Conservation (phyloP, 129 eudicot genomes). For the Deinandra increscens region DNA sequence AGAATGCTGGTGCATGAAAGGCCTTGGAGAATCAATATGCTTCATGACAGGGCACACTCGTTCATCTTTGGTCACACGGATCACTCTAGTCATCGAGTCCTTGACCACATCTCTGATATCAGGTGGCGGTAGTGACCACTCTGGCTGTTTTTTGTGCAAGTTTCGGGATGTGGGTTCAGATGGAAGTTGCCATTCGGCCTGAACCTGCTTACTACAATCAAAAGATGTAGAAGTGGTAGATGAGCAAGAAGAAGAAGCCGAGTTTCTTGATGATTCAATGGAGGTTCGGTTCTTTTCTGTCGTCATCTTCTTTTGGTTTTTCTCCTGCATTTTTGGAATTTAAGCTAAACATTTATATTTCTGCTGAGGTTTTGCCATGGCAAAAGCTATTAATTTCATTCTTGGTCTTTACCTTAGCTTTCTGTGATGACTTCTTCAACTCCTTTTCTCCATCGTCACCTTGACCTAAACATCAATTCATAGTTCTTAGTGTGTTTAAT, state of each 20-base stretch:
- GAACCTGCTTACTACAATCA: slow-evolving; percentile 31
- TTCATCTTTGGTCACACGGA: slow-evolving; percentile 43
- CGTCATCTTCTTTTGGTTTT: slow-evolving; percentile 30
- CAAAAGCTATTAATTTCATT: slow-evolving; percentile 7
- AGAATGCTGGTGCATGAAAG: slow-evolving; percentile 32
- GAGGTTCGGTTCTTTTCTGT: slow-evolving; percentile 48
- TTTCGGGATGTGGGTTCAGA: slow-evolving; percentile 40
- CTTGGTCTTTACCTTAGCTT: slow-evolving; percentile 36
- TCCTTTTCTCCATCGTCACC: slow-evolving; percentile 38
- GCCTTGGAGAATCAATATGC: slow-evolving; percentile 94
- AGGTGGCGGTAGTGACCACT: slow-evolving; percentile 23
- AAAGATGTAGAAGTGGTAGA: slow-evolving; percentile 49
- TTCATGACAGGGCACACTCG: slow-evolving; percentile 34
- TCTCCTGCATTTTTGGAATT: slow-evolving; percentile 37
- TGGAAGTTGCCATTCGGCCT: slow-evolving; percentile 23
- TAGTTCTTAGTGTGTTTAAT: not conserved
- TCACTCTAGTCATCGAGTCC: slow-evolving; percentile 59
- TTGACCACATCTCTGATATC: slow-evolving; percentile 62
- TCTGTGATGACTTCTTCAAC: slow-evolving; percentile 35
- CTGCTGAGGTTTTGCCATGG: slow-evolving; percentile 10
- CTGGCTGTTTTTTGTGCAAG: slow-evolving; percentile 26
- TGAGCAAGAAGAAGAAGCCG: slow-evolving; percentile 65
- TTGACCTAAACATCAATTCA: slow-evolving; percentile 34
- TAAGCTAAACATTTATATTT: slow-evolving; percentile 9
- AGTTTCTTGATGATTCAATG: slow-evolving; percentile 59